These are phyloP conservation scores for Trichophyton simii DNA, from an alignment of 2,329 filamentous ascomycete genomes.

Conservation along the genomic window DNA sequence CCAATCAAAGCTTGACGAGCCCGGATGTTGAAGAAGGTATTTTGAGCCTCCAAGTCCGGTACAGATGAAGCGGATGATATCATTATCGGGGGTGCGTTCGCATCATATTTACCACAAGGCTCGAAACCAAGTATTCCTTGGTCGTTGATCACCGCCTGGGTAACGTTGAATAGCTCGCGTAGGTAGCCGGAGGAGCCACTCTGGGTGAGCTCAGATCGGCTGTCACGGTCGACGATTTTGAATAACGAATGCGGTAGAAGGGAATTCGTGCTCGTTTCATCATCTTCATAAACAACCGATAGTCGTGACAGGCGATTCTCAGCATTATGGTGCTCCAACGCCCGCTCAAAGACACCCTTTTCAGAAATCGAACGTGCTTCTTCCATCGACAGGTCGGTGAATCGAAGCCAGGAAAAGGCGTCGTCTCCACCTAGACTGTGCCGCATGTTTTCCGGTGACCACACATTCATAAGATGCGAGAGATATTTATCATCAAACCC, in stretches of 20 bases:
- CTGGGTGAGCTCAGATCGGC: constrained; percentile 54
- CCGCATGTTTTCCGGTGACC: constrained; percentile 65
- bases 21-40: constrained; percentile 63
- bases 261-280: constrained; percentile 48
- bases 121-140: constrained; percentile 69
- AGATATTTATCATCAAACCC: constrained; percentile 73
- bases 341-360: constrained; percentile 60
- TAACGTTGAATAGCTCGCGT: constrained; percentile 65
- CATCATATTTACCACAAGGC: constrained; percentile 63
- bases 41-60: constrained; percentile 49
- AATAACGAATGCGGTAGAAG: constrained; percentile 67
- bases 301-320: constrained; percentile 52
- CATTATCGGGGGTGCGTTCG: constrained; percentile 74
- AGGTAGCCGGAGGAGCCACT: constrained; percentile 62
- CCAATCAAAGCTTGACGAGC: constrained; percentile 68
- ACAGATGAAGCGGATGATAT: constrained; percentile 61
- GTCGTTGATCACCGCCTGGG: constrained; percentile 50
- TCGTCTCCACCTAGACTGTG: constrained; percentile 45
- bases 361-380: constrained; percentile 62
- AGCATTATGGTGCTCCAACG: constrained; percentile 44
- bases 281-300: constrained; percentile 53
- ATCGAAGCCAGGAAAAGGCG: constrained; percentile 81
- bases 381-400: constrained; percentile 61
- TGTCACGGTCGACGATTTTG: constrained; percentile 60
- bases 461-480: constrained; percentile 77